Evolutionary conservation across 176 grass and related monocot genomes (phyloP).

Genomic region (Thalia dealbata): DNA sequence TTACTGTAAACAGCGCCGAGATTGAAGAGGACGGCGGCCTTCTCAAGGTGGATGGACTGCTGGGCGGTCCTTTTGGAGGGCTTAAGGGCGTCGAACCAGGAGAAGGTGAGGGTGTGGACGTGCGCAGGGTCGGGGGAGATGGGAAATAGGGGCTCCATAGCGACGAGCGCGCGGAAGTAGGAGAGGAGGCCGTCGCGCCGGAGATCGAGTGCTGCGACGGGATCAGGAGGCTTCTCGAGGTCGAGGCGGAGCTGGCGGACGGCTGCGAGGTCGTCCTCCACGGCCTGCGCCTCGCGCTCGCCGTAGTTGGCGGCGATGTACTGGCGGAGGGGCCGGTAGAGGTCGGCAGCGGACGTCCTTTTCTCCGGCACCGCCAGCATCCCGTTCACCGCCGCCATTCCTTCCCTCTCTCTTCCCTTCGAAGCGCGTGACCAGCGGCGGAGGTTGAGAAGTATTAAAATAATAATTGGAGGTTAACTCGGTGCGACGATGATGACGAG

Average conservation of each 20-base stretch:
- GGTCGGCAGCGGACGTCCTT: no score
- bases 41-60: constrained; percentile 68
- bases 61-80: constrained; percentile 45
- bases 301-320: no score
- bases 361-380: no score
- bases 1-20: constrained; percentile 67
- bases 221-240: constrained; percentile 38
- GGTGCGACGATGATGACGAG: no score
- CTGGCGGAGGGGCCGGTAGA: no score
- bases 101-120: constrained; percentile 80
- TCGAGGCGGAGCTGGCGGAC: no score
- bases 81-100: constrained; percentile 91
- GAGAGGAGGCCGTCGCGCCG: constrained; percentile 54
- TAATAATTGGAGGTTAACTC: no score
- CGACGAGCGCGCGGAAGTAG: constrained; percentile 57
- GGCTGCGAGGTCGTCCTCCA: constrained; percentile 31
- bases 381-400: no score
- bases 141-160: constrained; percentile 86
- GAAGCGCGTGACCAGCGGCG: no score
- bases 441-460: no score
- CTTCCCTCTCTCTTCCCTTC: no score
- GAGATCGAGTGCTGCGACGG: constrained; percentile 39
- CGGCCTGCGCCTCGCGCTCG: no score
- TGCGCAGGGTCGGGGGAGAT: constrained; percentile 57
- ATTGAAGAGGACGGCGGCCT: constrained; percentile 75